phyloP scores from a whole-genome alignment of 2,329 filamentous ascomycete species.

The Colletotrichum sp. region DNA sequence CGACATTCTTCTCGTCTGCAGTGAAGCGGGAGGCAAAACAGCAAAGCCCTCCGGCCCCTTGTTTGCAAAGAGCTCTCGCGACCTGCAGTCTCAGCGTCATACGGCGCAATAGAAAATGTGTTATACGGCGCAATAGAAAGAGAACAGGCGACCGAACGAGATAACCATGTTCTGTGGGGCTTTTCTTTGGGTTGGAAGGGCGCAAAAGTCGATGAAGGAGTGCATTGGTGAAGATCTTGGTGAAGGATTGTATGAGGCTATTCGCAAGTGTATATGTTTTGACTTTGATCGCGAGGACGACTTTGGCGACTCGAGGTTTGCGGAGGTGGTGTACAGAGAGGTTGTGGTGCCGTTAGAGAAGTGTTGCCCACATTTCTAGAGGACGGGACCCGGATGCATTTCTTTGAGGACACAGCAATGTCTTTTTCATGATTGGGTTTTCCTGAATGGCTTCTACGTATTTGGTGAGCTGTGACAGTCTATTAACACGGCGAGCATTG shows the following conservation, averaged over 20 bases:
- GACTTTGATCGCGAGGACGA: background rate
- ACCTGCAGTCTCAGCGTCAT: background rate
- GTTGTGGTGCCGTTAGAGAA: slow-evolving; percentile 24
- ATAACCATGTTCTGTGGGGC: background rate
- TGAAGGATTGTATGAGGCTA: background rate
- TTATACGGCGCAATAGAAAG: background rate
- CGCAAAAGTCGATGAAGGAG: background rate
- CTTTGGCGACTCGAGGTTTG: background rate
- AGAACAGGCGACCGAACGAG: background rate
- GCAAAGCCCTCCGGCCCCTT: background rate
- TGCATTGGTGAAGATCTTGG: background rate
- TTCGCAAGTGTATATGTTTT: background rate
- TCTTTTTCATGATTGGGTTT: background rate
- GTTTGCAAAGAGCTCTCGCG: background rate
- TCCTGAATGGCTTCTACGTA: background rate
- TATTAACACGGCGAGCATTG: background rate
- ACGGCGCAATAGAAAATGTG: background rate
- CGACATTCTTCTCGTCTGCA: background rate
- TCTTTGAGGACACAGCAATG: no score
- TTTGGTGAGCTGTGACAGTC: background rate
- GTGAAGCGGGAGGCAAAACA: background rate
- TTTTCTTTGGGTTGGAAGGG: background rate
- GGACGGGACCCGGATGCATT: background rate
- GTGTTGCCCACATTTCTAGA: background rate
- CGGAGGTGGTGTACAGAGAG: background rate